phyloP scores from a whole-genome alignment of 2,329 filamentous ascomycete species.

The Trichoderma koningiopsis region DNA sequence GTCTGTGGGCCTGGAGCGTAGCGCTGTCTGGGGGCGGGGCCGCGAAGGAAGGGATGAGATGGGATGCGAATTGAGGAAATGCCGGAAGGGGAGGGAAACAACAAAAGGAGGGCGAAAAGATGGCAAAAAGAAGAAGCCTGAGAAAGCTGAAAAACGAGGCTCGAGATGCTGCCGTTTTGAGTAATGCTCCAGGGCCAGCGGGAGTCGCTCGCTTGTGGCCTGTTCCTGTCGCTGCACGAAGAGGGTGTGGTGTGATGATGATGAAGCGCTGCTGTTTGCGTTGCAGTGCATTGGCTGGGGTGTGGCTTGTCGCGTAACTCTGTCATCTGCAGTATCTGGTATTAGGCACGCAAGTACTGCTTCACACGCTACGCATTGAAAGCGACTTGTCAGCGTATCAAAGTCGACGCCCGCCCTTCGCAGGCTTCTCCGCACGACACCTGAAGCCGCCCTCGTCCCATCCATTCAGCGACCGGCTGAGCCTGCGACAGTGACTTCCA shows the following conservation, averaged over 20 bases:
- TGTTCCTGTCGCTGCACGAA: neutral
- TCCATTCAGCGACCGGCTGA: neutral
- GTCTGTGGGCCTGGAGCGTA: constrained; percentile 10
- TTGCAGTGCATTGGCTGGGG: neutral
- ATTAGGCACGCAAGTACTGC: neutral
- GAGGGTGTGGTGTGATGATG: constrained; percentile 17
- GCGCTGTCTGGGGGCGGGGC: constrained; percentile 27
- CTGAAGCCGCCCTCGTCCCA: neutral
- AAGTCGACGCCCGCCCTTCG: neutral
- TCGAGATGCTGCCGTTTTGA: constrained; percentile 1
- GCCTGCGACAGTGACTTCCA: neutral
- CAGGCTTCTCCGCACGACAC: constrained; percentile 9
- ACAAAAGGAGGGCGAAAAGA: neutral
- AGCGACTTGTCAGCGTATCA: neutral
- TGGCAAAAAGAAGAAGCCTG: neutral
- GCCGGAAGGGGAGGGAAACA: neutral
- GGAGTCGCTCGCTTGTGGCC: neutral
- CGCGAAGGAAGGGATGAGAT: neutral
- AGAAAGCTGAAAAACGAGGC: neutral
- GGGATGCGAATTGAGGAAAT: neutral
- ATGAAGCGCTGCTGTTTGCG: constrained; percentile 12
- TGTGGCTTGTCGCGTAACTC: constrained; percentile 2
- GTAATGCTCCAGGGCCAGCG: constrained; percentile 8
- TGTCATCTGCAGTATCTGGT: neutral
- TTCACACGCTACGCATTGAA: neutral